A percentile compares a stretch with the other conserved stretches of the same genome.
Conservation (phyloP, 2,329 filamentous ascomycete species). For the Colletotrichum godetiae region DNA sequence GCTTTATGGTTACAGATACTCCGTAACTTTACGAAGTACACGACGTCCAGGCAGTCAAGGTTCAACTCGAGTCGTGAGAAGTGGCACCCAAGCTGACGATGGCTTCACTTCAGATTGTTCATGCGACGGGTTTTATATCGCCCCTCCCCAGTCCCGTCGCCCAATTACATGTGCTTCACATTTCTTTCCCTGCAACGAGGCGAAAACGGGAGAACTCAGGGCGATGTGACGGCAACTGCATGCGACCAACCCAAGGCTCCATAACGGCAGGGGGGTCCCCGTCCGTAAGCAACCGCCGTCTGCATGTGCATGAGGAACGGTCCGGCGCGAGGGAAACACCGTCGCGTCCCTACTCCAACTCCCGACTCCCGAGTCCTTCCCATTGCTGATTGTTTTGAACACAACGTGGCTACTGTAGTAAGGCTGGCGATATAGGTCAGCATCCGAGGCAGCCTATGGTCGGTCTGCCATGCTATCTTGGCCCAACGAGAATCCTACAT, state of each 20-base stretch:
- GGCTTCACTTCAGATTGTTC: background rate
- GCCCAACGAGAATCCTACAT: too few species aligned
- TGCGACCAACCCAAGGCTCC: slow-evolving; percentile 3
- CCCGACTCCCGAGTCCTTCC: background rate
- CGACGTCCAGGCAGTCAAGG: background rate
- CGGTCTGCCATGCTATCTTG: too few species aligned
- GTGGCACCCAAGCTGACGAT: background rate
- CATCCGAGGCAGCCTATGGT: background rate
- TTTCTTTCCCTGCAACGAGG: background rate
- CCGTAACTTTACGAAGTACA: too few species aligned
- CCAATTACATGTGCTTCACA: background rate
- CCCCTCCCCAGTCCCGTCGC: background rate
- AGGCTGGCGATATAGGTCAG: background rate
- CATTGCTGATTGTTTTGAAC: background rate
- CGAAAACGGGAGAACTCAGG: background rate
- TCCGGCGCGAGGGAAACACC: slow-evolving; percentile 16
- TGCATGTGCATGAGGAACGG: slow-evolving; percentile 34
- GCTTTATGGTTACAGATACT: background rate
- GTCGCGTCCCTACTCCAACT: slow-evolving; percentile 14
- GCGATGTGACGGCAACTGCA: slow-evolving; percentile 20
- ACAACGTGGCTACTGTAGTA: background rate
- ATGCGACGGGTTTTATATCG: background rate
- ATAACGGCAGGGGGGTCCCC: slow-evolving; percentile 20
- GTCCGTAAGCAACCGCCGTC: slow-evolving; percentile 19
- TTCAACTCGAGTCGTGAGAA: background rate